Conservation (phyloP, 2,329 filamentous ascomycete species). For the Botrytis squamosa region DNA sequence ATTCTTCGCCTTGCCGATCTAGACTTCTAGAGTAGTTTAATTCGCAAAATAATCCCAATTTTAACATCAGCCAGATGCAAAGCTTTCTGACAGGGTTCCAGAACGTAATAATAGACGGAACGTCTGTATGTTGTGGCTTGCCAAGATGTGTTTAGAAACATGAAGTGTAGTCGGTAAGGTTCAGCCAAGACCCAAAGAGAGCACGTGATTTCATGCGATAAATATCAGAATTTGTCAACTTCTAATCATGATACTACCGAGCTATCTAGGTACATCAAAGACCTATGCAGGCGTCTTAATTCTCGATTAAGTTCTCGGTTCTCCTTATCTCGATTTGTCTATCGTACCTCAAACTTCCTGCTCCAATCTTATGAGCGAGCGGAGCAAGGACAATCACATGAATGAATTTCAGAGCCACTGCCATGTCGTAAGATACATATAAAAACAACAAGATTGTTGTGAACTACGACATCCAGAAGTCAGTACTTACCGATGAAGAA, state of each 20-base stretch:
- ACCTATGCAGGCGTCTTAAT: background rate
- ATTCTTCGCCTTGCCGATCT: background rate
- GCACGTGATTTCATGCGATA: constrained; percentile 7
- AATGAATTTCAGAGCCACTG: background rate
- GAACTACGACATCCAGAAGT: background rate
- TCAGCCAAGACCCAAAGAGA: background rate
- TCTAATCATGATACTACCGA: background rate
- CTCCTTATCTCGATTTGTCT: background rate
- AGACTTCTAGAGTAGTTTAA: background rate
- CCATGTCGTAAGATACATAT: background rate
- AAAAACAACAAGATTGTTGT: background rate
- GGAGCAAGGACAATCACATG: background rate
- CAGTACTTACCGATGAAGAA: background rate
- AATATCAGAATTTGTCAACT: background rate
- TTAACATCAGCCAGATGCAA: background rate
- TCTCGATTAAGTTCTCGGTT: background rate
- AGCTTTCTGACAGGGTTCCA: background rate
- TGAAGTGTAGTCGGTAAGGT: background rate
- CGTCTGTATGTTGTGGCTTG: background rate
- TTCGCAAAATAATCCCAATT: constrained; percentile 5
- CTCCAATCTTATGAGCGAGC: background rate
- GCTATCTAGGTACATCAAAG: background rate
- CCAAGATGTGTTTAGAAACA: constrained; percentile 12
- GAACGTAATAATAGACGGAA: background rate
- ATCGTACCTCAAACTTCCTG: background rate